These are phyloP conservation scores for Suillus cothurnatus DNA, from an alignment of 768 basidiomycete species.

Conservation along the genomic window DNA sequence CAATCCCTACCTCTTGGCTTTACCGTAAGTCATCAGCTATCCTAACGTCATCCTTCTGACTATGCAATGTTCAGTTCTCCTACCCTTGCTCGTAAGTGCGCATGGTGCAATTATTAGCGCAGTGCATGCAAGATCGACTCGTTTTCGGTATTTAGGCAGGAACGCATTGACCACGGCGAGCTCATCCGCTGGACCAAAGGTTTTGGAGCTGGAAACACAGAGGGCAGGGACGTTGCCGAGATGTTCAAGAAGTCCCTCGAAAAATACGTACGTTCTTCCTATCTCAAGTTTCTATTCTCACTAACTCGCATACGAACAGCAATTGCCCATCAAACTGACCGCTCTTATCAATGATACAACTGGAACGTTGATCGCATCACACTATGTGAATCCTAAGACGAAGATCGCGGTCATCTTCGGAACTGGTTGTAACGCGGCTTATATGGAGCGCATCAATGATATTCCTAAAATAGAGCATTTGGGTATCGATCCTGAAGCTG, in stretches of 20 bases:
- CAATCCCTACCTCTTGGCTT: conserved; percentile 84
- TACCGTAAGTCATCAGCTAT: conserved; percentile 64
- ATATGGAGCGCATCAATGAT: conserved; percentile 87
- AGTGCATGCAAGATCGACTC: conserved; percentile 1
- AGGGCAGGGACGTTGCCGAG: conserved; percentile 88
- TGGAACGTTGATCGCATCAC: conserved; percentile 94
- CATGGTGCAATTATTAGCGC: neutral
- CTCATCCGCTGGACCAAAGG: conserved; percentile 99
- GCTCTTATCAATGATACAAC: conserved; percentile 98
- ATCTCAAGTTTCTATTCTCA: conserved; percentile 7
- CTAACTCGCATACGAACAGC: conserved; percentile 41
- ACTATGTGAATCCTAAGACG: conserved; percentile 89
- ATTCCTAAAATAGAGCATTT: conserved; percentile 84
- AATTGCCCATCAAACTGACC: conserved; percentile 80
- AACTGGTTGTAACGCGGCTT: conserved; percentile 97
- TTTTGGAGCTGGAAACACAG: conserved; percentile 89
- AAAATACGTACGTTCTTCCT: conserved; percentile 54
- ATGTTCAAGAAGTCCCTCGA: conserved; percentile 88
- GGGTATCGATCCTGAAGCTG: conserved; percentile 61
- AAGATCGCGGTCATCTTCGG: conserved; percentile 97
- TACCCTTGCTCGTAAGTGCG: conserved; percentile 86
- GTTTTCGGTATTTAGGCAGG: conserved; percentile 59
- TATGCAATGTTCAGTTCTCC: conserved; percentile 63
- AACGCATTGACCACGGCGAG: conserved; percentile 88
- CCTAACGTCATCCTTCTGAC: conserved; percentile 9